Percentiles rank a stretch among this genome's conserved stretches.
phyloP scores from a whole-genome alignment of 2,329 filamentous ascomycete genomes.

The Aspergillus fijiensis region DNA sequence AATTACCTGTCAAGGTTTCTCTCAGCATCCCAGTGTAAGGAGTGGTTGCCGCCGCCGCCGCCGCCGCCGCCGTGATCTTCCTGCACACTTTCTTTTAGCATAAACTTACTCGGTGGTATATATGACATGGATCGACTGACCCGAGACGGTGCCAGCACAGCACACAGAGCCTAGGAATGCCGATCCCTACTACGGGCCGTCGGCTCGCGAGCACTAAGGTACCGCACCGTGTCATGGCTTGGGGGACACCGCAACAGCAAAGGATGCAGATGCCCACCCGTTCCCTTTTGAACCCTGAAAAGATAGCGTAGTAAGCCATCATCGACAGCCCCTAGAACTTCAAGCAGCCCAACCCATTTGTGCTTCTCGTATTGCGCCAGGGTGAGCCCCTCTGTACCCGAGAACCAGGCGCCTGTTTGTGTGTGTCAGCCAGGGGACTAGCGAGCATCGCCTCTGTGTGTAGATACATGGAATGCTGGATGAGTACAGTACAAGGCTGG shows the following conservation, averaged over 20 bases:
- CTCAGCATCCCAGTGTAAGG: too few relatives aligned
- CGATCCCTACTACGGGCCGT: slow-evolving; percentile 56
- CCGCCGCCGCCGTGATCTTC: not conserved
- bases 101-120: slow-evolving; percentile 47
- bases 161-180: slow-evolving; percentile 53
- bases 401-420: slow-evolving; percentile 13
- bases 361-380: slow-evolving; percentile 21
- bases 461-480: not conserved
- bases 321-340: too few relatives aligned
- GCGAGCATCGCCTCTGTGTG: not conserved
- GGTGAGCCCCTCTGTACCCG: slow-evolving; percentile 28
- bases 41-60: too few relatives aligned
- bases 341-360: too few relatives aligned
- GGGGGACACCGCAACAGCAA: slow-evolving; percentile 46
- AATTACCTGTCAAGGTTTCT: slow-evolving; percentile 2
- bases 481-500: not conserved
- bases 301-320: slow-evolving; percentile 23
- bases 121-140: slow-evolving; percentile 42
- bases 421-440: not conserved
- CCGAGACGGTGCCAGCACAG: slow-evolving; percentile 50
- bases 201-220: slow-evolving; percentile 41
- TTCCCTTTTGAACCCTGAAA: slow-evolving; percentile 26
- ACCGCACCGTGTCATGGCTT: slow-evolving; percentile 55
- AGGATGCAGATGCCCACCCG: slow-evolving; percentile 51
- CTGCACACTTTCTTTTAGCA: slow-evolving; percentile 34